Evolutionary conservation across 2,329 filamentous ascomycete genomes (phyloP).

Genomic region (Cladosporium sp.): DNA sequence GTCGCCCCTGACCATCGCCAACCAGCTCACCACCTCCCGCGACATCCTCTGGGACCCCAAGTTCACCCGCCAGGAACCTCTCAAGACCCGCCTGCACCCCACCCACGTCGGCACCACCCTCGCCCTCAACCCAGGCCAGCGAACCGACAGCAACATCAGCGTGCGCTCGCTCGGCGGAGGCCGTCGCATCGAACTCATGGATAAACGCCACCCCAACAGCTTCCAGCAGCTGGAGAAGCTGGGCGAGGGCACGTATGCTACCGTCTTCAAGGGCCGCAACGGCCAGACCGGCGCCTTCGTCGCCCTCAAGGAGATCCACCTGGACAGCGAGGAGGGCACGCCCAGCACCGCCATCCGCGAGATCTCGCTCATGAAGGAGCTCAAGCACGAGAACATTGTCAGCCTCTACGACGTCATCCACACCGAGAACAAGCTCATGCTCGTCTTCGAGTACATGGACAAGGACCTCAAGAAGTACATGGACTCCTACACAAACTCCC

Average conservation of each 20-base stretch:
- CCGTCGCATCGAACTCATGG: constrained; percentile 63
- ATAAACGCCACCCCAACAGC: constrained; percentile 91
- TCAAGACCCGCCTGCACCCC: constrained; percentile 48
- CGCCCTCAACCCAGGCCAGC: constrained; percentile 38
- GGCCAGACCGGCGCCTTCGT: constrained; percentile 95
- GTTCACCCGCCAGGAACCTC: constrained; percentile 48
- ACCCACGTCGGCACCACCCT: constrained; percentile 54
- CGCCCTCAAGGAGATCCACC: constrained; percentile 96
- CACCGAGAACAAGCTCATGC: constrained; percentile 99
- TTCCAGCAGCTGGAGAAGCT: constrained; percentile 99
- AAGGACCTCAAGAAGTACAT: constrained; percentile 98
- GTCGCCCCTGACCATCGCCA: constrained; percentile 44
- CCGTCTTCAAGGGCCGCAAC: constrained; percentile 98
- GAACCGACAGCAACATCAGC: constrained; percentile 56
- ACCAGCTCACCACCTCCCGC: constrained; percentile 51
- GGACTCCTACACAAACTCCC: constrained; percentile 60
- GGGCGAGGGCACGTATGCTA: constrained; percentile 97
- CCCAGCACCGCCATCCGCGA: constrained; percentile 96
- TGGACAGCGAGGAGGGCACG: constrained; percentile 97
- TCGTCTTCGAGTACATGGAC: constrained; percentile 99
- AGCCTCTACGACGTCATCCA: constrained; percentile 98
- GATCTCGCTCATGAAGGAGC: constrained; percentile 98
- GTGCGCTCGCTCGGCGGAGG: constrained; percentile 51
- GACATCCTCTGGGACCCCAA: constrained; percentile 54
- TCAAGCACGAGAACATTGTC: constrained; percentile 98